These are phyloP conservation scores for Basipetospora chlamydospora DNA, from an alignment of 2,329 filamentous ascomycete genomes.

Conservation along the genomic window DNA sequence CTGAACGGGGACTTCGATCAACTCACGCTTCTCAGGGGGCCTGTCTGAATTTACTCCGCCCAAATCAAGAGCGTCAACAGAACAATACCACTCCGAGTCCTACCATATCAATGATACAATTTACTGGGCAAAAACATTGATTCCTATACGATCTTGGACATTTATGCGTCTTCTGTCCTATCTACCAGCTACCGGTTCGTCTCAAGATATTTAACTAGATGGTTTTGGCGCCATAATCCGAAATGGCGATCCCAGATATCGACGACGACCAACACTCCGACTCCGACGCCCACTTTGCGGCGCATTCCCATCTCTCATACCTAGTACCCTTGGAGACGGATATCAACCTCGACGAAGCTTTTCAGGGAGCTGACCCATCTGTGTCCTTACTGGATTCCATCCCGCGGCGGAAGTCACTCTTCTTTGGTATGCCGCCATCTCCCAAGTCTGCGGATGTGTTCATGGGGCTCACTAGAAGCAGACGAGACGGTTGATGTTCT, in stretches of 20 bases:
- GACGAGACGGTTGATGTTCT: slow-evolving; percentile 61
- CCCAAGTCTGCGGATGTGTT: slow-evolving; percentile 14
- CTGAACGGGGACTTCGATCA: too few relatives aligned
- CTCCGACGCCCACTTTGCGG: slow-evolving; percentile 32
- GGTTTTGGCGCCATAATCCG: too few relatives aligned
- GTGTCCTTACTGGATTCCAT: slow-evolving; percentile 40
- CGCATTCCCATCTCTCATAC: slow-evolving; percentile 45
- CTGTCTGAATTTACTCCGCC: too few relatives aligned
- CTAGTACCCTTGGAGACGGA: slow-evolving; percentile 43
- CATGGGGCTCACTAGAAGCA: slow-evolving; percentile 25
- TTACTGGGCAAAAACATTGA: too few relatives aligned
- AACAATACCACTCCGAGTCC: too few relatives aligned
- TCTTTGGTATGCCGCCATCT: slow-evolving; percentile 49
- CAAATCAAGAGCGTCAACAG: too few relatives aligned
- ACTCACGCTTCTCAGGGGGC: too few relatives aligned
- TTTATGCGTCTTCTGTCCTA: too few relatives aligned
- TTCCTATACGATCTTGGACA: too few relatives aligned
- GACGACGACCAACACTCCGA: slow-evolving; percentile 16
- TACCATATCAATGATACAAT: too few relatives aligned
- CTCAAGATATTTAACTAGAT: too few relatives aligned
- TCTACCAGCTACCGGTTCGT: too few relatives aligned
- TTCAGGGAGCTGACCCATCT: slow-evolving; percentile 27
- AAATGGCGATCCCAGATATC: slow-evolving; percentile 15
- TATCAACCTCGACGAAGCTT: slow-evolving; percentile 36
- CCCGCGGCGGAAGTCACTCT: slow-evolving; percentile 47